Percentiles rank a stretch among this genome's conserved stretches.
phyloP scores from a whole-genome alignment of 176 grass and related monocot genomes.

The Hordeum vulgare region MorexV3_pseudomolecules_assembly NC_058522.1:271348953-271349452 shows the following conservation, averaged over 20 bases:
- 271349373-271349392: conserved; percentile 17
- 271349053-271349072: no score
- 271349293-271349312: conserved; percentile 3
- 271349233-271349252: neutral
- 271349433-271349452: neutral
- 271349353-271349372: conserved; percentile 79
- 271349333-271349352: neutral
- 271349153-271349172: no score
- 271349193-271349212: conserved; percentile 9
- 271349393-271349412: conserved; percentile 44
- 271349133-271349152: no score
- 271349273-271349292: neutral
- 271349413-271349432: conserved; percentile 24
- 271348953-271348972: no score
- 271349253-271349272: neutral
- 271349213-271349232: conserved; percentile 6
- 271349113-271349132: no score
- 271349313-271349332: neutral
- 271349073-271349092: no score
- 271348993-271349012: no score
- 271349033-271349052: no score
- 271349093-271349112: no score
- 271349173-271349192: no score
- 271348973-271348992: no score
- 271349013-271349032: no score